phyloP scores from a whole-genome alignment of 2,329 filamentous ascomycete genomes.

The Cordyceps tenuipes region DNA sequence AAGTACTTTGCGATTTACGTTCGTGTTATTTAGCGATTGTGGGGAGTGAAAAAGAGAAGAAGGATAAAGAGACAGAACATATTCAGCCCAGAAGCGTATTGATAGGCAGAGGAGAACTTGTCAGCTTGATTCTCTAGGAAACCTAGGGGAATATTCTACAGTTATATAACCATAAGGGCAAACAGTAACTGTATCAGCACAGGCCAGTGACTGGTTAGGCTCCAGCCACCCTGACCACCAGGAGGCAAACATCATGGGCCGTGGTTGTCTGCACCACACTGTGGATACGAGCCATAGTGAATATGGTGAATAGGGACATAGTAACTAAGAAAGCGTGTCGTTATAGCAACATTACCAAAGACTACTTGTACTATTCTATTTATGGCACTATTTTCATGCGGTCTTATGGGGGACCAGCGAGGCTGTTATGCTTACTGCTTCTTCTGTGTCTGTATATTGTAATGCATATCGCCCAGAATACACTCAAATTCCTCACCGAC shows the following conservation, averaged over 20 bases:
- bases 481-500: no score
- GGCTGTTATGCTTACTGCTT: background rate
- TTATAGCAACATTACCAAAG: slow-evolving; percentile 5
- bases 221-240: no score
- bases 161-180: no score
- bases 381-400: background rate
- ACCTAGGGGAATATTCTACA: no score
- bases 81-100: slow-evolving; percentile 3
- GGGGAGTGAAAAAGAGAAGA: background rate
- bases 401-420: background rate
- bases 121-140: no score
- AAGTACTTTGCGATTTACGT: slow-evolving; percentile 8
- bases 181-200: no score
- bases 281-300: no score
- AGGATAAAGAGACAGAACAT: background rate
- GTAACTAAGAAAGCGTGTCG: slow-evolving; percentile 5
- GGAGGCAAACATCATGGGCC: no score
- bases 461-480: background rate
- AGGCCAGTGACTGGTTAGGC: no score
- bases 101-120: no score
- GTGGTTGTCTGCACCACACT: no score
- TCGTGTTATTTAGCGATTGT: slow-evolving; percentile 8
- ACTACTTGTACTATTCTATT: slow-evolving; percentile 3
- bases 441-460: background rate
- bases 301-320: no score